phyloP scores from a whole-genome alignment of 306 rosid genomes.

The Spatholobus suberectus region DNA sequence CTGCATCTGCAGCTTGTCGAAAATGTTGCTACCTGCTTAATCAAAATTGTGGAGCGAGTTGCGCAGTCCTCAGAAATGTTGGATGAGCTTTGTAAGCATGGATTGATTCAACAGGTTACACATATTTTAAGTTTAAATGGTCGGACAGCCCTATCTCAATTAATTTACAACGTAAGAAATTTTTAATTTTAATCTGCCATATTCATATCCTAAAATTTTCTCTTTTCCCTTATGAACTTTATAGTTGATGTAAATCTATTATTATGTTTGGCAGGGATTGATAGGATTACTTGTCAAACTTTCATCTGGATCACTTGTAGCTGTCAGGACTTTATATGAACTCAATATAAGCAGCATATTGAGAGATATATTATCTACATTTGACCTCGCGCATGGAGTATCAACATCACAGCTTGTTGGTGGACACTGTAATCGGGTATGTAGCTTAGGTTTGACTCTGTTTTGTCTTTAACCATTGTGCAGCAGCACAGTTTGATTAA shows the following conservation, averaged over 20 bases:
- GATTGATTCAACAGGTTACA: constrained; percentile 73
- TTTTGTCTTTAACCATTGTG: constrained; percentile 31
- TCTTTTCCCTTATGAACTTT: constrained; percentile 27
- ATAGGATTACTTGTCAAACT: constrained; percentile 84
- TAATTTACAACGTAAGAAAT: constrained; percentile 69
- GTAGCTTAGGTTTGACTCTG: constrained; percentile 37
- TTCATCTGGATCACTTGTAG: constrained; percentile 80
- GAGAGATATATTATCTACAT: constrained; percentile 75
- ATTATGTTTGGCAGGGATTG: constrained; percentile 74
- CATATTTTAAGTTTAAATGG: constrained; percentile 73
- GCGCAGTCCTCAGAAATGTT: constrained; percentile 72
- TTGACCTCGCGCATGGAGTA: constrained; percentile 72
- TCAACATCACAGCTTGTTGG: constrained; percentile 69
- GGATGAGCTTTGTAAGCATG: constrained; percentile 90
- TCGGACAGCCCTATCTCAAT: constrained; percentile 65
- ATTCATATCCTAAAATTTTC: constrained; percentile 24
- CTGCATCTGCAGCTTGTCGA: constrained; percentile 76
- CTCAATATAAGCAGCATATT: constrained; percentile 75
- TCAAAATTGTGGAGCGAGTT: constrained; percentile 76
- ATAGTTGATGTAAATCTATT: constrained; percentile 39
- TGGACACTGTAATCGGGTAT: constrained; percentile 87
- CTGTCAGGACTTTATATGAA: constrained; percentile 80
- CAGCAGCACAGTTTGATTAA: background rate
- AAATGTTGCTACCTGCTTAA: constrained; percentile 82
- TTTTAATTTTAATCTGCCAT: background rate